Evolutionary conservation across 2,329 filamentous ascomycete genomes (phyloP), one percentile per base, ranked within the genome.

Genomic region (Colletotrichum plurivorum): DNA sequence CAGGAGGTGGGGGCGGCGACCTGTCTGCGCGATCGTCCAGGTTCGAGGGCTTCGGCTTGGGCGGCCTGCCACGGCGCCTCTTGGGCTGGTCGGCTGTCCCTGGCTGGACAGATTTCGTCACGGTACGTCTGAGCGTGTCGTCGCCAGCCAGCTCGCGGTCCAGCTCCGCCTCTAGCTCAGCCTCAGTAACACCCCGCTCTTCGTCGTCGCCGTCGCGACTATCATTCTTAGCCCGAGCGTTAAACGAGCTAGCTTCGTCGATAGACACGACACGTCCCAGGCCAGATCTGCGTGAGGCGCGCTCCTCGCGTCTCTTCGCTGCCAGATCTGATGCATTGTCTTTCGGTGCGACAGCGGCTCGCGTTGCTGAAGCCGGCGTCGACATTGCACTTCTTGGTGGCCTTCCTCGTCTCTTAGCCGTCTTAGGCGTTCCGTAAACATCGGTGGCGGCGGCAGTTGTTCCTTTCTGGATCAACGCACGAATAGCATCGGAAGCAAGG

Each of bases 351-450:
- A 20, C 64, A 57, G 53, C 46, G 5, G 52, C 48, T 27, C 63
- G 65, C 7, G 63, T 66, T 15, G 46, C 55, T 16, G 52, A 57
- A 39, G 63, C 52, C 4, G 70, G 39, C 15, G 64, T 55, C 7
- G 68, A 41, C 93, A 66, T 72, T 48, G 70, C 61, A 43, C 73
- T 76, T 70, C 76, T 81, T 10, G 78, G 75, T 5, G 81, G 80
- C 43, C 81, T 71, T 73, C 58, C 75, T 25, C 73, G 74, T 31
- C 73, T 74, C 55, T 70, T 71, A 6, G 71, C 48, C 48, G 62
- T 52, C 75, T 77, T 62, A 74, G 75, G 58, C 67, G 74, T 71
- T 74, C 78, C 63, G n/a, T 48, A 12, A 41, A 20, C 20, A 31
- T 48, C 15, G 31, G 22, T 18, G 69, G 18, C 70, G 39, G 51